Base-by-base conservation (phyloP, 345 rosid genomes). In the Arabidopsis arenosa region DNA sequence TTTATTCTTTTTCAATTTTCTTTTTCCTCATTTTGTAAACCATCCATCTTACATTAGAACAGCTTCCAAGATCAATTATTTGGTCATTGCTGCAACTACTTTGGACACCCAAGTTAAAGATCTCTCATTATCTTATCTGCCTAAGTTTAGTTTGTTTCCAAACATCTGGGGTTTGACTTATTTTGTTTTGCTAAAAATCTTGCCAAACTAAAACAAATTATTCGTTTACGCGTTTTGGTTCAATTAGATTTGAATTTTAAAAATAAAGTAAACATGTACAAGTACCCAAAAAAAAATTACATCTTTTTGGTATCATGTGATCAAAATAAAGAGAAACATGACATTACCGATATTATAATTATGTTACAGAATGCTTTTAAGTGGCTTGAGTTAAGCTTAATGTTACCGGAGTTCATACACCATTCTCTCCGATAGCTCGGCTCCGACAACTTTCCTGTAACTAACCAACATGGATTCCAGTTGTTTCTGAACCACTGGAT, bases 371-470 rank as follows among this genome's bases (percentile, higher is more conserved):
- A 41, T 18, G 44, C 37, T n/a, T 52, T 52, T 2, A 49, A 18
- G 26, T 40, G 63, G 15, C 64, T 17, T 51, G 49, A 53, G 36
- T 6, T 47, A 18, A 76, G 48, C 49, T 54, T 68, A 45, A 28
- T 61, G 74, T 78, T 82, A 89, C 70, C 74, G 82, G 28, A 90
- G 90, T 37, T 84, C 78, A 81, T 86, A 88, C 30, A 86, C 87
- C 84, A 87, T 90, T 75, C 81, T 85, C 86, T 86, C 84, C 0
- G 95, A 86, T 54, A 92, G 82, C 81, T 89, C 86, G 56, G 58
- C 74, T 33, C 98, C 97, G 0, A 94, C 95, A 33, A 76, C 86
- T 68, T 73, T 87, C 75, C 40, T 62, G 75, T 89, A 92, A 55
- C 69, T 81, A 12, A n/a, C 75, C 85, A 92, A 68, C 78, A 76